Base-by-base conservation (phyloP, 176 grass and related monocot genomes). In the Avena atlantica region DNA sequence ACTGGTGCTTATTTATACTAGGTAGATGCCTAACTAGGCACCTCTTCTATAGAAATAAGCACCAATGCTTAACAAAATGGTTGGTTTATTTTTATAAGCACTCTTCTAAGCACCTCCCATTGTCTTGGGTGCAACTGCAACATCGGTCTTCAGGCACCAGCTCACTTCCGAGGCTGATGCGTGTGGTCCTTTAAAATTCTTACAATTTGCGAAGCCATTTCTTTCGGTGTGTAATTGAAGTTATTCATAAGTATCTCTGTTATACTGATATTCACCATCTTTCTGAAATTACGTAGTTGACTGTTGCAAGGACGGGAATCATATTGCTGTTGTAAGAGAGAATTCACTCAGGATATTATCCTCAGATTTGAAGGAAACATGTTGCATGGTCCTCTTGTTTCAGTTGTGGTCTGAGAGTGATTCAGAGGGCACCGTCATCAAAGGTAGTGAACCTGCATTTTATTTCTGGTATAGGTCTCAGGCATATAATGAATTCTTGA, bases 321-420 rank as follows among this genome's bases (percentile, higher is more conserved):
- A 91, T 79, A 89, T 98, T 90, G 92, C 79, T 69, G 76, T 98
- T 92, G 85, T 89, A 65, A 92, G 77, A 84, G 87, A 91, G 74
- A 91, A 89, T 74, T 84, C 50, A 85, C 60, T 95, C 59, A 91
- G 85, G 59, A 96, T 98, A 63, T 90, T 96, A 48, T 96, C 90
- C 14, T 83, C 79, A 37, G 87, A 96, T 88, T 87, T 98, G 17
- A 79, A 90, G 83, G 96, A 98, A 86, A 77, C 68, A 83, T 87
- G 85, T 82, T 81, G 76, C 80, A 90, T 98, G 88, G 63, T 90
- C 76, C 89, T 98, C 87, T 91, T 89, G 62, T 92, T 93, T 74
- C 90, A 96, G 84, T 86, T 83, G 75, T 98, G 92, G 90, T 82
- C 80, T 88, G 63, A 80, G 61, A 73, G 57, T 86, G 85, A 94